Evolutionary conservation across 2,329 filamentous ascomycete species (phyloP).

Genomic region (Diaporthe longicolla): DNA sequence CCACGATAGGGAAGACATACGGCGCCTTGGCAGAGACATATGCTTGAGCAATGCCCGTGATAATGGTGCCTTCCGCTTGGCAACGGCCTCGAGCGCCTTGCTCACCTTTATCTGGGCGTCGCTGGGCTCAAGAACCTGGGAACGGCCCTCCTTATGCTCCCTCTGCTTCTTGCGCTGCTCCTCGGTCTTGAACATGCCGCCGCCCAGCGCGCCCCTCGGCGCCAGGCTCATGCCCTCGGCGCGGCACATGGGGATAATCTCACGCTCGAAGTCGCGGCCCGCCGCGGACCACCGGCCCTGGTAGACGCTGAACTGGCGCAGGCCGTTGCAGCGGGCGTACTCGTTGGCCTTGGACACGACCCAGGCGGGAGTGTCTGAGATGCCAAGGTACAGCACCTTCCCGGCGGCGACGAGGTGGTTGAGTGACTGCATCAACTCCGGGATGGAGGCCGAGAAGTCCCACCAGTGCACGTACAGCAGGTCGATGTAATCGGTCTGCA

Average conservation of each 20-base stretch:
- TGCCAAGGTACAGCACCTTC: slow-evolving; percentile 44
- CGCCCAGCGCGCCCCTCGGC: slow-evolving; percentile 67
- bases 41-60: slow-evolving; percentile 72
- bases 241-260: slow-evolving; percentile 75
- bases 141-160: slow-evolving; percentile 52
- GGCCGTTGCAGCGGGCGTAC: slow-evolving; percentile 54
- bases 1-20: slow-evolving; percentile 81
- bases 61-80: slow-evolving; percentile 57
- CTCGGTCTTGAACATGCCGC: slow-evolving; percentile 53
- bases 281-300: slow-evolving; percentile 56
- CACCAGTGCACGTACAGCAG: slow-evolving; percentile 62
- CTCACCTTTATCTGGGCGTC: slow-evolving; percentile 67
- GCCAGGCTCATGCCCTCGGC: slow-evolving; percentile 70
- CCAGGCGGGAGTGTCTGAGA: slow-evolving; percentile 58
- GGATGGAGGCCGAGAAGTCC: slow-evolving; percentile 58
- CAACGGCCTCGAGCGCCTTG: slow-evolving; percentile 65
- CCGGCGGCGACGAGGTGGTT: slow-evolving; percentile 57
- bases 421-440: slow-evolving; percentile 59
- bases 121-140: slow-evolving; percentile 53
- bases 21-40: slow-evolving; percentile 81
- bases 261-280: slow-evolving; percentile 67
- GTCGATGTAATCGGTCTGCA: slow-evolving; percentile 61
- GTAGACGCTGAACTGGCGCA: slow-evolving; percentile 56
- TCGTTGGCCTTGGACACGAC: slow-evolving; percentile 56
- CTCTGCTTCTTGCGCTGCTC: slow-evolving; percentile 46